Evolutionary conservation across 139 green algal genomes (phyloP), one percentile per base, ranked within the genome.

Genomic region (Axilococcus clingmanii): DNA sequence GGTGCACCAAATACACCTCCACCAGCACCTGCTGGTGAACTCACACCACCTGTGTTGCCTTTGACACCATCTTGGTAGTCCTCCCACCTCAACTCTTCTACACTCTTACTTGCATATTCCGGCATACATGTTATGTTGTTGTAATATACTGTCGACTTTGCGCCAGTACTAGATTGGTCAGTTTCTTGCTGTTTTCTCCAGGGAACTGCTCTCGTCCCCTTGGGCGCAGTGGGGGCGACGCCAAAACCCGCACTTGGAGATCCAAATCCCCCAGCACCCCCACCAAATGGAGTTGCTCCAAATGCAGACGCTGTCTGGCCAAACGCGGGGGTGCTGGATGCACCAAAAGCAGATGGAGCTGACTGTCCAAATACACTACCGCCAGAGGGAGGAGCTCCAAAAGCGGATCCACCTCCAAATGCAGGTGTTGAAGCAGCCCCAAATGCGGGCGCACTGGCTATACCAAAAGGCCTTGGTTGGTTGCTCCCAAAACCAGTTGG

Each of bases 81-180:
- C 61, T 96, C 88, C 65, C 66, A 87, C 16, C 87, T 71, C 28
- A 96, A 71, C 75, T 96, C 88, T 52, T 96, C 88, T 22, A 75
- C 41, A 5, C 61, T 86, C 53, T 95, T 95, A 46, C 9, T 29
- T 1, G 46, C 17, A 46, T 94, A 94, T 15, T 61, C 49, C 0
- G 84, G 77, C 79, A 95, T 88, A 3, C 82, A 83, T 2, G 61
- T 79, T 28, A 96, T 94, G 52, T 63, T 78, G 52, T 79, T 70
- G 55, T 78, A 87, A 50, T 61, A 65, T 8, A 72, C 59, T 29
- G 52, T 47, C 14, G 14, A 31, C 51, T 61, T 73, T 3, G 48
- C 3, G 1, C 55, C 48, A 34, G 53, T 70, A 22, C 47, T 50
- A 15, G 53, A 58, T 43, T 55, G 49, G 46, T 87, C 77, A 53